A percentile compares a stretch with the other conserved stretches of the same genome.
phyloP scores from a whole-genome alignment of 2,329 filamentous ascomycete genomes.

The Penicillium griseofulvum region DNA sequence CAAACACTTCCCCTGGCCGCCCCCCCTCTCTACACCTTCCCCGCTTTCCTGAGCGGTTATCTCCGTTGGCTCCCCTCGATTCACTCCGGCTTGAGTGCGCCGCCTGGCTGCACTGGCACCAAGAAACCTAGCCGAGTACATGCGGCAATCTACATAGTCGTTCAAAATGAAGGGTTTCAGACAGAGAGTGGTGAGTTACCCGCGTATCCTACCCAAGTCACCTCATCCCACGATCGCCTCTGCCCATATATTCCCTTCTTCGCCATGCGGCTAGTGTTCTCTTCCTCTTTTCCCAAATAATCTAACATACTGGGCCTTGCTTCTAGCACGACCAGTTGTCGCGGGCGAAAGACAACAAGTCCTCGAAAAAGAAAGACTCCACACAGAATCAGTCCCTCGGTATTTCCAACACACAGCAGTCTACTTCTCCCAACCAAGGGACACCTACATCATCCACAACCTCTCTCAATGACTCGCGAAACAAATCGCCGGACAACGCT shows the following conservation, averaged over 20 bases:
- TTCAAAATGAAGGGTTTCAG: constrained; percentile 93
- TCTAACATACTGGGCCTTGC: constrained; percentile 7
- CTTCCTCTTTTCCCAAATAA: neutral
- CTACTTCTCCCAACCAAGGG: constrained; percentile 59
- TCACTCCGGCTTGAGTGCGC: constrained; percentile 37
- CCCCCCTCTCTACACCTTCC: too few relatives aligned
- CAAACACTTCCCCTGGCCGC: constrained; percentile 29
- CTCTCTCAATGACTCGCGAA: constrained; percentile 78
- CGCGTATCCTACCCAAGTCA: constrained; percentile 10
- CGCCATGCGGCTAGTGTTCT: constrained; percentile 7
- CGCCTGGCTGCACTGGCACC: constrained; percentile 36
- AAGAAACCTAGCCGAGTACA: constrained; percentile 33
- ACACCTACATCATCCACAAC: constrained; percentile 90
- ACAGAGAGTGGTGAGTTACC: constrained; percentile 83
- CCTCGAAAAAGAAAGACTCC: constrained; percentile 61
- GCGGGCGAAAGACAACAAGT: constrained; percentile 86
- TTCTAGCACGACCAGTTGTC: constrained; percentile 76
- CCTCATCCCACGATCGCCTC: constrained; percentile 26
- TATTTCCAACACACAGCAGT: constrained; percentile 52
- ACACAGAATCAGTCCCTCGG: constrained; percentile 64
- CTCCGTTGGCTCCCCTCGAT: constrained; percentile 20
- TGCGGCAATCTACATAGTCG: constrained; percentile 35
- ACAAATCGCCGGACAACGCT: constrained; percentile 61
- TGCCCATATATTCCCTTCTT: constrained; percentile 28
- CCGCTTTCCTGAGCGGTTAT: constrained; percentile 25